A percentile compares a stretch with the other conserved stretches of the same genome.
These are phyloP conservation scores for Colletotrichum karsti DNA, from an alignment of 2,329 filamentous ascomycete genomes.

Conservation along the genomic window DNA sequence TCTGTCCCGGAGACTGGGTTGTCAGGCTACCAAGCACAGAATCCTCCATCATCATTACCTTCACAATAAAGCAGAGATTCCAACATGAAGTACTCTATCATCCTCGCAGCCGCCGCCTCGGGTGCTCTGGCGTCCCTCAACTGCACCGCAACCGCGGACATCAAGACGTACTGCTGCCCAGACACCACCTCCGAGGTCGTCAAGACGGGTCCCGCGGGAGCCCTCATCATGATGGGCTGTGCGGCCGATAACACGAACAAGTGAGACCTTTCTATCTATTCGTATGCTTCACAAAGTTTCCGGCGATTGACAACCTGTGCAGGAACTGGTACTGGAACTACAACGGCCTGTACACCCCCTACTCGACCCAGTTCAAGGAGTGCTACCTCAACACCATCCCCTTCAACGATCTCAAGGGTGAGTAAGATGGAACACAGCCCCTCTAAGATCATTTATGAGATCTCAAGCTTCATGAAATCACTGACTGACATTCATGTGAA, in stretches of 20 bases:
- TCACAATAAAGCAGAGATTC: not conserved
- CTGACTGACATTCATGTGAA: too few species aligned
- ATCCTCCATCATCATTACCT: fast-evolving
- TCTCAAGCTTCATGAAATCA: too few species aligned
- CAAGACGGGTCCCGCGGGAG: constrained; percentile 21
- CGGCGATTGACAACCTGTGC: not conserved
- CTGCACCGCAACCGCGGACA: constrained; percentile 19
- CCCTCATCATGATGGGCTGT: constrained; percentile 28
- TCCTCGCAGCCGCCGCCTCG: not conserved
- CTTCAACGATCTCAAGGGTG: constrained; percentile 27
- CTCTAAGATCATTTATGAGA: too few species aligned
- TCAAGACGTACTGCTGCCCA: constrained; percentile 31
- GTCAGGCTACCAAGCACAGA: not conserved
- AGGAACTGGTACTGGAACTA: constrained; percentile 31
- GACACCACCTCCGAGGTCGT: constrained; percentile 27
- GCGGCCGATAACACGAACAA: constrained; percentile 28
- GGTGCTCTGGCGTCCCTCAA: constrained; percentile 29
- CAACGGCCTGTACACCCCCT: constrained; percentile 29
- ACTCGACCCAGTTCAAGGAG: constrained; percentile 27
- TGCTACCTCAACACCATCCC: constrained; percentile 26
- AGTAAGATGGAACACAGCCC: too few species aligned
- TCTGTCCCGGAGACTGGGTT: not conserved
- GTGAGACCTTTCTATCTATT: not conserved
- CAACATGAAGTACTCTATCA: constrained; percentile 8
- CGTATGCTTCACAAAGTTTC: not conserved